These are phyloP conservation scores for Piromyces sp. DNA, from an alignment of 192 early-diverging fungal species.

Conservation along the genomic window DNA sequence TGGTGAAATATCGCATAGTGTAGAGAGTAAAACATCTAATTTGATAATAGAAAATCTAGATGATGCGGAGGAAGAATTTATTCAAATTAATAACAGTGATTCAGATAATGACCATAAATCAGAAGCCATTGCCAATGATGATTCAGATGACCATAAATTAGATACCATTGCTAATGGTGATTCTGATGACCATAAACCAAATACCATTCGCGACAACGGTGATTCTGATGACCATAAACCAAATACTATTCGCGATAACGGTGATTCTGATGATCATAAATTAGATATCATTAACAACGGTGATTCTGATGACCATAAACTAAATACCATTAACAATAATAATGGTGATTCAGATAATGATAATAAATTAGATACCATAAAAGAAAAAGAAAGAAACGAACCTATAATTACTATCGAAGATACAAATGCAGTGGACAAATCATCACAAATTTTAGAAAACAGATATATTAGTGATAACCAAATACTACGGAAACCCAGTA, in stretches of 20 bases:
- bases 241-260: no score
- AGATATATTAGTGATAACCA: no score
- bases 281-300: no score
- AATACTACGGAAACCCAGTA: not conserved
- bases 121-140: no score
- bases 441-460: no score
- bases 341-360: not conserved
- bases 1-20: not conserved
- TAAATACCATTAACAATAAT: no score
- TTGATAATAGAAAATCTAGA: not conserved
- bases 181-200: no score
- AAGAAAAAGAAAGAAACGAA: not conserved
- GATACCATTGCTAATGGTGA: no score
- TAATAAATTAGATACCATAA: not conserved
- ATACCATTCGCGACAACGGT: no score
- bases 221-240: no score
- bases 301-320: no score
- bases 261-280: no score
- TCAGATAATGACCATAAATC: not conserved
- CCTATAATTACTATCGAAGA: not conserved
- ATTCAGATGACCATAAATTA: not conserved
- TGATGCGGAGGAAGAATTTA: not conserved
- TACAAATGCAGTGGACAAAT: not conserved
- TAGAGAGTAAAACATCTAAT: not conserved
- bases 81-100: not conserved